phyloP scores from a whole-genome alignment of 2,329 filamentous ascomycete species.

The Alternaria ethzedia region DNA sequence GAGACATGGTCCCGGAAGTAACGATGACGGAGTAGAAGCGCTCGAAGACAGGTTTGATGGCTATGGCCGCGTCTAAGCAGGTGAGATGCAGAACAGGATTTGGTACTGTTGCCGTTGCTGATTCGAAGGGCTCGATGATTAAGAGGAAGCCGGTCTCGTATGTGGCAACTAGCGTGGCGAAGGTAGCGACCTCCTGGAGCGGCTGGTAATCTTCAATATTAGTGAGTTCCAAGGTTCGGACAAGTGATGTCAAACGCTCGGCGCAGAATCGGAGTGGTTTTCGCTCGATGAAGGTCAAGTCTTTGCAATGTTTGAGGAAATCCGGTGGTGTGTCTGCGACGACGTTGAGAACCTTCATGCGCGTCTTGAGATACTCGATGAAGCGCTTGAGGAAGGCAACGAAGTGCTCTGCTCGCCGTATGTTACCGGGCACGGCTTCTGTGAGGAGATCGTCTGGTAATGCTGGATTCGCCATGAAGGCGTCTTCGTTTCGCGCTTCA shows the following conservation, averaged over 20 bases:
- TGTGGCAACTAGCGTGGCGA: slow-evolving; percentile 92
- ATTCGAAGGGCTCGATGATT: slow-evolving; percentile 97
- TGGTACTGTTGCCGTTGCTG: slow-evolving; percentile 90
- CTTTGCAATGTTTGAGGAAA: slow-evolving; percentile 89
- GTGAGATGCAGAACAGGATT: slow-evolving; percentile 98
- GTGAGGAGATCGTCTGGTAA: slow-evolving; percentile 92
- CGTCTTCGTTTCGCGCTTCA: slow-evolving; percentile 88
- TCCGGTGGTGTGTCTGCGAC: slow-evolving; percentile 97
- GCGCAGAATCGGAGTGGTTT: slow-evolving; percentile 95
- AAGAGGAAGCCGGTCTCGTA: slow-evolving; percentile 96
- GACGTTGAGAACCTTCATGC: slow-evolving; percentile 97
- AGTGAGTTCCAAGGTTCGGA: slow-evolving; percentile 91
- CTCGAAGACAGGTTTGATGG: slow-evolving; percentile 97
- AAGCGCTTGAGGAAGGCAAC: slow-evolving; percentile 93
- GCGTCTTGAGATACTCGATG: slow-evolving; percentile 95
- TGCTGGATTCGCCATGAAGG: slow-evolving; percentile 96
- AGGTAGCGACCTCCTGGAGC: slow-evolving; percentile 95
- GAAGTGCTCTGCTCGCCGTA: slow-evolving; percentile 94
- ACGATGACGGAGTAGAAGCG: slow-evolving; percentile 98
- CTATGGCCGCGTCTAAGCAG: slow-evolving; percentile 95
- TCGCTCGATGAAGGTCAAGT: slow-evolving; percentile 96
- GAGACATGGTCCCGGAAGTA: slow-evolving; percentile 95
- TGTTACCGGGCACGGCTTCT: slow-evolving; percentile 96
- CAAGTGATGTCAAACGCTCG: slow-evolving; percentile 90
- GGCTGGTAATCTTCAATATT: slow-evolving; percentile 99